Conservation (phyloP, 2,329 filamentous ascomycete species). For the Tolypocladium sp. region DNA sequence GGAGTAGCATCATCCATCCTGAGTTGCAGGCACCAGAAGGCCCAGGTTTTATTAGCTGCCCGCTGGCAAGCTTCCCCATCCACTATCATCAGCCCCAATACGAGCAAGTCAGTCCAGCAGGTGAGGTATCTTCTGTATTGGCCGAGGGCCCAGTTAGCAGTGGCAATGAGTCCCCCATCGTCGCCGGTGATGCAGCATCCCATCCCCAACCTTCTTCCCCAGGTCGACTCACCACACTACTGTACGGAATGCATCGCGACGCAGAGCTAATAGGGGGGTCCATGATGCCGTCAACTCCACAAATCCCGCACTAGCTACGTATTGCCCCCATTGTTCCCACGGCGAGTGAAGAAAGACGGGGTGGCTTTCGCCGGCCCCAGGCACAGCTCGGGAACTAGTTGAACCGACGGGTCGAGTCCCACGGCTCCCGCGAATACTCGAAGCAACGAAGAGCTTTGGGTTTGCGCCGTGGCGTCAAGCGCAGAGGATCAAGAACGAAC, state of each 20-base stretch:
- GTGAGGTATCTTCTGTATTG: no score
- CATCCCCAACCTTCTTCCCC: not conserved
- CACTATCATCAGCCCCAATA: no score
- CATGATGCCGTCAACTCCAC: not conserved
- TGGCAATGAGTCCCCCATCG: not conserved
- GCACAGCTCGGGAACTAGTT: not conserved
- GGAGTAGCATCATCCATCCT: not conserved
- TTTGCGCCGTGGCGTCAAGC: not conserved
- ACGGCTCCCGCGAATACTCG: not conserved
- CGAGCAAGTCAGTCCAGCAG: no score
- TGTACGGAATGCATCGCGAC: not conserved
- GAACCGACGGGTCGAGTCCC: not conserved
- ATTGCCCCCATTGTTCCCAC: not conserved
- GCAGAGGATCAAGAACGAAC: not conserved
- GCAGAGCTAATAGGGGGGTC: not conserved
- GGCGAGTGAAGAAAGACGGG: not conserved
- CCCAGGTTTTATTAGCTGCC: not conserved
- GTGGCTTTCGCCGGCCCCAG: not conserved
- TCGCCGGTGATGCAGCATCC: not conserved
- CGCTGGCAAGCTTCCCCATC: not conserved
- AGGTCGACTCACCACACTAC: not conserved
- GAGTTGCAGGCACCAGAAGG: not conserved
- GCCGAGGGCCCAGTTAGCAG: no score
- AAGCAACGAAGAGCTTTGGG: not conserved
- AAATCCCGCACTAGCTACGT: not conserved